phyloP scores from a whole-genome alignment of 345 rosid genomes.

The Euphorbia lathyris region DNA sequence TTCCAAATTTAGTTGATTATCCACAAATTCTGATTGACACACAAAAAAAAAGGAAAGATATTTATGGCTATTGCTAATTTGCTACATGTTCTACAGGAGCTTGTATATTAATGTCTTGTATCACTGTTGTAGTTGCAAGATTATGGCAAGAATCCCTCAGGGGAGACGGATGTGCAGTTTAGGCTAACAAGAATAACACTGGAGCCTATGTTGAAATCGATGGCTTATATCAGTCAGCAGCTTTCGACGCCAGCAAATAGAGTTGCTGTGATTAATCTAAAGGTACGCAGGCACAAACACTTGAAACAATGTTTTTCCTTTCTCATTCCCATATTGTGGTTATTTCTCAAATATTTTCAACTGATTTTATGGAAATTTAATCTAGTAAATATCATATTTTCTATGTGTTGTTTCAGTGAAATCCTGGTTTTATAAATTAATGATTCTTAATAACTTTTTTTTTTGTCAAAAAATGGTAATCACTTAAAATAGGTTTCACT shows the following conservation, averaged over 20 bases:
- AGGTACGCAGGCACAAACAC: conserved; percentile 31
- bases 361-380: background rate
- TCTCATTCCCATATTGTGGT: background rate
- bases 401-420: background rate
- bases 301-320: background rate
- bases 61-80: background rate
- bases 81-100: background rate
- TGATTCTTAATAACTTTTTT: background rate
- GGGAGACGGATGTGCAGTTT: conserved; percentile 55
- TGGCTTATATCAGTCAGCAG: conserved; percentile 65
- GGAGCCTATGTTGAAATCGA: conserved; percentile 67
- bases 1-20: background rate
- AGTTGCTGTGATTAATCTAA: conserved; percentile 67
- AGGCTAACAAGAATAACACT: conserved; percentile 53
- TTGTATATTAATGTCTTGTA: conserved; percentile 7
- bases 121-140: conserved; percentile 47
- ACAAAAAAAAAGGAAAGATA: background rate
- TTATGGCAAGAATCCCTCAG: conserved; percentile 51
- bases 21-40: background rate
- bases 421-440: background rate
- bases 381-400: background rate
- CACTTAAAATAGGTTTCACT: background rate
- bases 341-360: background rate
- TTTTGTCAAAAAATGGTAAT: background rate
- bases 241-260: conserved; percentile 53